A percentile compares a stretch with the other conserved stretches of the same genome.
phyloP scores from a whole-genome alignment of 176 grass and related monocot genomes.

The Zoysia japonica region DNA sequence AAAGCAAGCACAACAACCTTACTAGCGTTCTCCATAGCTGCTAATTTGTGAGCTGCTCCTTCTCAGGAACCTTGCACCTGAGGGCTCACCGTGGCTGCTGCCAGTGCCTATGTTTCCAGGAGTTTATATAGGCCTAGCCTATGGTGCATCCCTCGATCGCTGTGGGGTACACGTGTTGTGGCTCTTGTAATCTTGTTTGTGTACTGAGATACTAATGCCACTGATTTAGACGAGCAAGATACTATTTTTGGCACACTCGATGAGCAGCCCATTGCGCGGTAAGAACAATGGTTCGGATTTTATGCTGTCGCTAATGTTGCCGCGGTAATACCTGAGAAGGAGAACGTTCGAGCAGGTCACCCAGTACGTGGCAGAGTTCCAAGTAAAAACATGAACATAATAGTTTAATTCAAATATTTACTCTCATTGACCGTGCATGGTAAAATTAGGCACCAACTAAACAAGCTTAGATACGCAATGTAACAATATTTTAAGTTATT shows the following conservation, averaged over 20 bases:
- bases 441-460: too few relatives aligned
- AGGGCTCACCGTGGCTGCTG: not conserved
- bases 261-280: not conserved
- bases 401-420: too few relatives aligned
- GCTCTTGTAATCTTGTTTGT: not conserved
- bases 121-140: slow-evolving; percentile 7
- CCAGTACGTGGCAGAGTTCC: too few relatives aligned
- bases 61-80: not conserved
- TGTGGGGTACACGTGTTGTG: not conserved
- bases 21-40: slow-evolving; percentile 5
- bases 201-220: not conserved
- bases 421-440: too few relatives aligned
- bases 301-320: not conserved
- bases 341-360: too few relatives aligned
- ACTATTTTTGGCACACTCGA: not conserved
- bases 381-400: too few relatives aligned
- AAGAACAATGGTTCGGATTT: slow-evolving; percentile 6
- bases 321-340: not conserved
- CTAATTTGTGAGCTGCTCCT: not conserved
- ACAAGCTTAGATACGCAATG: too few relatives aligned
- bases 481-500: too few relatives aligned
- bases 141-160: not conserved
- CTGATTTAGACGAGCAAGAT: not conserved
- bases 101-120: not conserved
- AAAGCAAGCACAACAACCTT: not conserved